Evolutionary conservation across 1,284 basidiomycete species (phyloP).

Genomic region (Ganoderma resinaceum): DNA sequence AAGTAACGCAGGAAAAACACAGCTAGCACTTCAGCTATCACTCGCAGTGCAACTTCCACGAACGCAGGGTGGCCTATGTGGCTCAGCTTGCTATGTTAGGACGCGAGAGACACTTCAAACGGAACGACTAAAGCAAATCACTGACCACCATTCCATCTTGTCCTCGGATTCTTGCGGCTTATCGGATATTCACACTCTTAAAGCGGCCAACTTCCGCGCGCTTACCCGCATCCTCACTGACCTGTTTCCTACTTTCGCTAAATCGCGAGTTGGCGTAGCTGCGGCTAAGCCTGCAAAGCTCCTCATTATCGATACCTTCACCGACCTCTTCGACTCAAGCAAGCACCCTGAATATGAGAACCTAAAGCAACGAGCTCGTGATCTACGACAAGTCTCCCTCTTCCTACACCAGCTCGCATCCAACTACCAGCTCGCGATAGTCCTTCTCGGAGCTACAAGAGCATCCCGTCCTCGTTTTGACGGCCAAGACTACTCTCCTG

Average conservation of each 20-base stretch:
- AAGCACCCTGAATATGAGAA: conserved; percentile 62
- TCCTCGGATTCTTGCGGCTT: conserved; percentile 57
- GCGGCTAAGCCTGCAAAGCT: conserved; percentile 62
- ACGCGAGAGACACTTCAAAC: conserved; percentile 80
- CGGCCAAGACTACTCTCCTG: conserved; percentile 34
- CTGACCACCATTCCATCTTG: conserved; percentile 56
- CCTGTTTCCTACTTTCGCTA: conserved; percentile 67
- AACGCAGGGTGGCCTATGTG: conserved; percentile 58
- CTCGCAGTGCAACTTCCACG: conserved; percentile 75
- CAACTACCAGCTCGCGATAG: conserved; percentile 69
- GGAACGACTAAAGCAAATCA: conserved; percentile 64
- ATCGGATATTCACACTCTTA: conserved; percentile 72
- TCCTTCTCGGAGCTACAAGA: conserved; percentile 89
- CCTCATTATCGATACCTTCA: conserved; percentile 83
- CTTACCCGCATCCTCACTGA: conserved; percentile 73
- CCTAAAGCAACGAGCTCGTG: conserved; percentile 73
- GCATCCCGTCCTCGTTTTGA: conserved; percentile 64
- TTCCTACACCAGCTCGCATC: conserved; percentile 74
- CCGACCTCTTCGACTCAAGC: conserved; percentile 76
- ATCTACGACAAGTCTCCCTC: conserved; percentile 70
- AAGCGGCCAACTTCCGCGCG: conserved; percentile 64
- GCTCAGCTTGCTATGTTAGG: conserved; percentile 77
- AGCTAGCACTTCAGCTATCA: conserved; percentile 82
- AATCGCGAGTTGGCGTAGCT: conserved; percentile 37
- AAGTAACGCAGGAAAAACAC: conserved; percentile 90